phyloP scores from a whole-genome alignment of 306 rosid species.

The Oxytropis ochrocephala region DNA sequence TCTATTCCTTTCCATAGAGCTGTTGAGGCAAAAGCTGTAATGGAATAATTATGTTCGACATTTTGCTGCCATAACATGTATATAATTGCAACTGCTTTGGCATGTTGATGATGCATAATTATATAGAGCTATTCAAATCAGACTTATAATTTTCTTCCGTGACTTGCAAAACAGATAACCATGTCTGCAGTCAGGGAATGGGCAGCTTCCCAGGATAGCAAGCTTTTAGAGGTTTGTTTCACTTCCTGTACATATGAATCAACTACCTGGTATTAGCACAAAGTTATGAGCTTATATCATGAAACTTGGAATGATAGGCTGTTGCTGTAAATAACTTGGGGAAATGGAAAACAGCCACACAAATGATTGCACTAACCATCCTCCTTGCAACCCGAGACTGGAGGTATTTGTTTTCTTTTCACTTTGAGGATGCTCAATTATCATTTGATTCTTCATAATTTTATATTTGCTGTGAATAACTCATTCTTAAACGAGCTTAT shows the following conservation, averaged over 20 bases:
- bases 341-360: slow-evolving; percentile 98
- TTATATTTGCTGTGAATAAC: too few species aligned
- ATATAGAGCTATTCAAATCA: neutral
- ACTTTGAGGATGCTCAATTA: slow-evolving; percentile 7
- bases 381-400: slow-evolving; percentile 86
- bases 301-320: slow-evolving; percentile 43
- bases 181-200: slow-evolving; percentile 99
- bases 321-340: slow-evolving; percentile 99
- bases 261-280: neutral
- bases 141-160: slow-evolving; percentile 16
- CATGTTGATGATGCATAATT: neutral
- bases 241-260: neutral
- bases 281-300: neutral
- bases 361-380: slow-evolving; percentile 81
- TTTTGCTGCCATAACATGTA: neutral
- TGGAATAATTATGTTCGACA: neutral
- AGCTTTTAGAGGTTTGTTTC: slow-evolving; percentile 83
- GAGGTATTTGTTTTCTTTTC: slow-evolving; percentile 42
- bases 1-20: neutral
- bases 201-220: slow-evolving; percentile 95
- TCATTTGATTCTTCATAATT: neutral
- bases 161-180: slow-evolving; percentile 60
- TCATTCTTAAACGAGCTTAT: neutral
- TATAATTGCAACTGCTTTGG: neutral
- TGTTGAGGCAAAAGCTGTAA: neutral